phyloP scores from a whole-genome alignment of 2,329 filamentous ascomycete genomes.

The Elsinoe necatrix region DNA sequence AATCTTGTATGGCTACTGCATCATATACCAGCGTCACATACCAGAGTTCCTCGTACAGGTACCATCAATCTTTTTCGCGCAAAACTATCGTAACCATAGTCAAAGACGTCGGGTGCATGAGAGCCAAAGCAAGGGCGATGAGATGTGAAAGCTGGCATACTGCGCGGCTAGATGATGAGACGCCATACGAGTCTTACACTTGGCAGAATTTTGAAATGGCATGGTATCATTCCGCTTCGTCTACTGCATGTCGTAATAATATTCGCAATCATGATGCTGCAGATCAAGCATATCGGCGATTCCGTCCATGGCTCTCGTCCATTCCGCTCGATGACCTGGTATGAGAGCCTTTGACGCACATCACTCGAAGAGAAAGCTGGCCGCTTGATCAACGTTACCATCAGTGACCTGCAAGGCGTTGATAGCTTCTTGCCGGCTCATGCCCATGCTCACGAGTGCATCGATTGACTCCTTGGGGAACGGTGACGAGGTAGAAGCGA shows the following conservation, averaged over 20 bases:
- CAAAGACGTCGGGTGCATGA: not conserved
- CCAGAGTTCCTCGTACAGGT: too few species aligned
- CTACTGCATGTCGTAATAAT: not conserved
- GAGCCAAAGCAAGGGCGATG: too few species aligned
- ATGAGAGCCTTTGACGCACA: too few species aligned
- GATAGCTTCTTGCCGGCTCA: constrained; percentile 65
- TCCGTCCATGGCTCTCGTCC: too few species aligned
- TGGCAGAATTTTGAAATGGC: not conserved
- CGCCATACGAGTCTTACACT: not conserved
- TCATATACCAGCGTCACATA: not conserved
- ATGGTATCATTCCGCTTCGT: constrained; percentile 9
- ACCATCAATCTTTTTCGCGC: too few species aligned
- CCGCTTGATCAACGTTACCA: constrained; percentile 84
- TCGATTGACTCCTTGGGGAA: constrained; percentile 61
- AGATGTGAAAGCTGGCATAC: too few species aligned
- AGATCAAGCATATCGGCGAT: not conserved
- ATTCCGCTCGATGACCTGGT: too few species aligned
- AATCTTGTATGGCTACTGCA: not conserved
- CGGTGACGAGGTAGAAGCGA: constrained; percentile 22
- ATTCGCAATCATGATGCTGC: not conserved
- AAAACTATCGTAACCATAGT: too few species aligned
- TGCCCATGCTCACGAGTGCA: constrained; percentile 68
- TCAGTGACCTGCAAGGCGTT: constrained; percentile 72
- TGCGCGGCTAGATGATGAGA: too few species aligned
- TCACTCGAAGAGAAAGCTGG: constrained; percentile 58